These are phyloP conservation scores for Colletotrichum gigasporum DNA, from an alignment of 2,329 filamentous ascomycete genomes.

Conservation along the genomic window DNA sequence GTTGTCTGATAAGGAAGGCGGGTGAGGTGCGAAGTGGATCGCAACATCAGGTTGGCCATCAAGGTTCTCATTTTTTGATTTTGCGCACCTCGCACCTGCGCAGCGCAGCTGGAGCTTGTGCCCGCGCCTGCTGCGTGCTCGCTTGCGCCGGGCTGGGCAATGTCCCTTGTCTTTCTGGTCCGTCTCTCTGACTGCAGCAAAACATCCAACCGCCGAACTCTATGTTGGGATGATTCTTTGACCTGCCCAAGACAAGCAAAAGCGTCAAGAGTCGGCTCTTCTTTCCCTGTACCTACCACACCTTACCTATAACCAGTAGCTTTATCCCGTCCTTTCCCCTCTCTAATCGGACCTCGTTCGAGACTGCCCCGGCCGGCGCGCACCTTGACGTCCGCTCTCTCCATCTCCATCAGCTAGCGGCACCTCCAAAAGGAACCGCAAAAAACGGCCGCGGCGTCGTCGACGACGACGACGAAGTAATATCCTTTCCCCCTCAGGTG, in stretches of 20 bases:
- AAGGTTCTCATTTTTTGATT: constrained; percentile 23
- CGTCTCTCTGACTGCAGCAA: not conserved
- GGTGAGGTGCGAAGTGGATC: constrained; percentile 9
- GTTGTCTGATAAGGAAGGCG: too few relatives aligned
- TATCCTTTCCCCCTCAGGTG: constrained; percentile 3
- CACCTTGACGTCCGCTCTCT: constrained; percentile 6
- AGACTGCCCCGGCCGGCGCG: too few relatives aligned
- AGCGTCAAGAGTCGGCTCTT: not conserved
- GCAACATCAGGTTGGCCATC: constrained; percentile 15
- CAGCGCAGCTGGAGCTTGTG: too few relatives aligned
- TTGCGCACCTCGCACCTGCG: constrained; percentile 3
- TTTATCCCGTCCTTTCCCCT: too few relatives aligned
- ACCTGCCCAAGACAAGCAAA: not conserved
- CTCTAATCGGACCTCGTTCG: too few relatives aligned
- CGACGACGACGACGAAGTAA: constrained; percentile 5
- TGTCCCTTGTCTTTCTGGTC: not conserved
- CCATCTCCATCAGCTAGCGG: not conserved
- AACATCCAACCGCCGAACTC: constrained; percentile 1
- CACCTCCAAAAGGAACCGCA: not conserved
- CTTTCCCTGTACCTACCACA: too few relatives aligned
- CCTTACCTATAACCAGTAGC: too few relatives aligned
- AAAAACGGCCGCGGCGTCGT: not conserved
- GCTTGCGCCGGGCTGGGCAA: too few relatives aligned
- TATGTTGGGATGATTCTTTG: not conserved
- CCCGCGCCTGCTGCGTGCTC: too few relatives aligned